Evolutionary conservation across 208 protist species (phyloP), one percentile per base, ranked within the genome.

Genomic region (Trypanosoma vivax): DNA sequence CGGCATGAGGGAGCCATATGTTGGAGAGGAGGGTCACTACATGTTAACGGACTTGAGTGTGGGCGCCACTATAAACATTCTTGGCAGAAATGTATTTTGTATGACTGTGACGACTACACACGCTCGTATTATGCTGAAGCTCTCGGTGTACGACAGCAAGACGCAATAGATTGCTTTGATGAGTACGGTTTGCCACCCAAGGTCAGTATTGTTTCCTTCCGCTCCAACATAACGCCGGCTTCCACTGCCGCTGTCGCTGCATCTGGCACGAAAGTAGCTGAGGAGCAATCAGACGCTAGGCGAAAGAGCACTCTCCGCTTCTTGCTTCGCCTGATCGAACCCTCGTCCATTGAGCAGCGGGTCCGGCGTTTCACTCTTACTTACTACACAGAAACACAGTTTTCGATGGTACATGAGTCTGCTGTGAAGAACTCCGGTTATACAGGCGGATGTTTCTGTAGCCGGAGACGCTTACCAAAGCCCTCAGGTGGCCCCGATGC

Each of bases 101-200:
- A 96, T 66, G 93, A 96, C 64, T 96, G 89, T 69, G 96, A 98
- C 73, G 73, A 74, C 31, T 97, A 84, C 65, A 98, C 96, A 16
- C 71, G 82, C 14, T 63, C 91, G 19, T 98, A 89, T 57, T 97
- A 91, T 60, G 4, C 41, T 31, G 57, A 85, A 25, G 73, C 72
- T 43, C 73, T 88, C 51, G 73, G 87, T 28, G 49, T 76, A 16
- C 47, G 60, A 24, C 57, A 92, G 19, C 52, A 37, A 2, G 52
- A 62, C 27, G 66, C 82, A 2, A 42, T 81, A 13, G 75, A 90
- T 60, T 59, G 60, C 40, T 24, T 46, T 10, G 18, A 3, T 34
- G 37, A 67, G 28, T 60, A 55, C n/a, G 60, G 60, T n/a, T 23
- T 67, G n/a, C 23, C 50, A 25, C 27, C 31, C 2, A 35, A 67